phyloP scores from a whole-genome alignment of 768 basidiomycete genomes.

The Gyrodon lividus region DNA sequence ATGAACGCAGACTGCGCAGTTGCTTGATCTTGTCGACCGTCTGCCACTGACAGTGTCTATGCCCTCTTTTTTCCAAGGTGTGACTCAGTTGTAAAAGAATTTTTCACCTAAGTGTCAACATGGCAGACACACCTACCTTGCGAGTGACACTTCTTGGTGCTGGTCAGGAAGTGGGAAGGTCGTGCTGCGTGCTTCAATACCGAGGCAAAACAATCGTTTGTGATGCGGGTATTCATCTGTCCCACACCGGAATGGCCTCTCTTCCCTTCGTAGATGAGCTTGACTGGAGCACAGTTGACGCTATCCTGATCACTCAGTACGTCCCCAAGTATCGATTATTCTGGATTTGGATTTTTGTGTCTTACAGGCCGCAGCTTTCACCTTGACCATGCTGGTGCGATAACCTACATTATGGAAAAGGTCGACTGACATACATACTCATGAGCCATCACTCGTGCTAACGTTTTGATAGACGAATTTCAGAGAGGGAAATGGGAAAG shows the following conservation, averaged over 20 bases:
- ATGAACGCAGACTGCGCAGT: too few species aligned
- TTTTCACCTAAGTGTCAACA: constrained; percentile 12
- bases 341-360: not conserved
- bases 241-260: constrained; percentile 88
- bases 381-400: constrained; percentile 91
- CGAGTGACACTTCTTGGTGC: constrained; percentile 89
- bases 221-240: constrained; percentile 93
- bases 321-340: constrained; percentile 28
- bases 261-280: constrained; percentile 93
- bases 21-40: too few species aligned
- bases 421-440: constrained; percentile 38
- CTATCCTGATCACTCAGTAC: constrained; percentile 91
- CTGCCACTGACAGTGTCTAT: too few species aligned
- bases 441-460: not conserved
- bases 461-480: constrained; percentile 81
- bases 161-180: constrained; percentile 95
- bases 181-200: constrained; percentile 93
- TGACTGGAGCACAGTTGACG: constrained; percentile 97
- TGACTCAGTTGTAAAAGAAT: too few species aligned
- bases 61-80: too few species aligned
- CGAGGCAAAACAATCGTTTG: constrained; percentile 90
- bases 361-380: constrained; percentile 65
- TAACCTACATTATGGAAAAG: constrained; percentile 97
- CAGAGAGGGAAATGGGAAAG: constrained; percentile 89
- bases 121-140: constrained; percentile 58